Percentiles rank a stretch among this genome's conserved stretches.
Evolutionary conservation across 768 basidiomycete genomes (phyloP).

Genomic region (Cubamyces sp.): DNA sequence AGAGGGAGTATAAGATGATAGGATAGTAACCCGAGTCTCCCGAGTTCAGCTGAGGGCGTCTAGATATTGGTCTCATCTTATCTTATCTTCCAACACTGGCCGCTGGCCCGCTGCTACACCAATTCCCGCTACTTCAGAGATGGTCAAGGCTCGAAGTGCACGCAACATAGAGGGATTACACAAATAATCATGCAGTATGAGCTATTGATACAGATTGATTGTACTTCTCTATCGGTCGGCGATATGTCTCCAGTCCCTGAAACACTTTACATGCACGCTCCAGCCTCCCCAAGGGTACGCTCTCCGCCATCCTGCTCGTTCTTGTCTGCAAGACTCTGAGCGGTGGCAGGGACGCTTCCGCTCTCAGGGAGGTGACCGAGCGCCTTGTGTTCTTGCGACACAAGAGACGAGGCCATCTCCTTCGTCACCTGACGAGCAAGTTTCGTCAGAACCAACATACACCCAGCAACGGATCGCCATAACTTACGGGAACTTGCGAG

Average conservation of each 20-base stretch:
- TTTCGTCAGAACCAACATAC: background rate
- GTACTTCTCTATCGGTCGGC: background rate
- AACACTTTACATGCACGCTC: background rate
- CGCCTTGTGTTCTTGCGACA: conserved; percentile 29
- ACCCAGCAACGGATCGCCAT: no score
- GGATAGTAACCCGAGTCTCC: no score
- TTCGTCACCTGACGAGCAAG: conserved; percentile 19
- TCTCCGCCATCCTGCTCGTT: conserved; percentile 25
- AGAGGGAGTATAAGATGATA: no score
- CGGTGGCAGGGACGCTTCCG: conserved; percentile 28
- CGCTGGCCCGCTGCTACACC: no score
- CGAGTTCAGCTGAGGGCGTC: no score
- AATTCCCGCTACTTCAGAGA: no score
- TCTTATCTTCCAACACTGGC: no score
- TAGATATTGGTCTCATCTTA: no score
- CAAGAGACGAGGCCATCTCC: conserved; percentile 24
- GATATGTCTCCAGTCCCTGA: background rate
- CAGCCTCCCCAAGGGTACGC: background rate
- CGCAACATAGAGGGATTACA: background rate
- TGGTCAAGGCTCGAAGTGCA: no score
- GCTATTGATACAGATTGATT: background rate
- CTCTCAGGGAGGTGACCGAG: conserved; percentile 27
- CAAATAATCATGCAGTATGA: background rate
- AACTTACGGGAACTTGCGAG: conserved; percentile 22
- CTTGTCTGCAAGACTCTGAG: conserved; percentile 29